Conservation (phyloP, 2,329 filamentous ascomycete genomes). For the Pyrenophora teres region DNA sequence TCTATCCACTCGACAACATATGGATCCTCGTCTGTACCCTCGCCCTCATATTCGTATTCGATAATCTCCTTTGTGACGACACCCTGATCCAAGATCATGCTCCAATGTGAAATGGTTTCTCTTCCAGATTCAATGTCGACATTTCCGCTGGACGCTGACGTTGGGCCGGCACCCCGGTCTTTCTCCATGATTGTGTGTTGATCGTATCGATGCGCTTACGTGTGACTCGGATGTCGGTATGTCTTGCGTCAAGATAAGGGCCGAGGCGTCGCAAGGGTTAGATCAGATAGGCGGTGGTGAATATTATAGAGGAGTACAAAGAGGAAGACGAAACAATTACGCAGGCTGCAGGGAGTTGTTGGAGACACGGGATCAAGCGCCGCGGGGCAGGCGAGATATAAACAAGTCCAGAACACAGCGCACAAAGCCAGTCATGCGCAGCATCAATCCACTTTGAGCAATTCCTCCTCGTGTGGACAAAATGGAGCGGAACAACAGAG, state of each 20-base stretch:
- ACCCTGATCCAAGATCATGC: slow-evolving; percentile 46
- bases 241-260: neutral
- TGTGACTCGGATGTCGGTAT: neutral
- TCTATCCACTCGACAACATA: slow-evolving; percentile 55
- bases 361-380: slow-evolving; percentile 1
- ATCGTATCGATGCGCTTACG: neutral
- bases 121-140: slow-evolving; percentile 42
- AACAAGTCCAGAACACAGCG: neutral
- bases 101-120: slow-evolving; percentile 43
- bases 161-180: slow-evolving; percentile 13
- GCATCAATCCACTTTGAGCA: no score
- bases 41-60: slow-evolving; percentile 50
- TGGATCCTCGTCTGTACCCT: slow-evolving; percentile 52
- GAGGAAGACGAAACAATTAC: slow-evolving; percentile 1
- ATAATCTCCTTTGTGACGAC: slow-evolving; percentile 44
- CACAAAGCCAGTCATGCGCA: neutral
- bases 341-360: slow-evolving; percentile 1
- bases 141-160: slow-evolving; percentile 11
- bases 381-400: slow-evolving; percentile 22
- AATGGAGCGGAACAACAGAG: slow-evolving; percentile 5
- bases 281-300: neutral
- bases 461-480: neutral
- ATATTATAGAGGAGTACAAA: slow-evolving; percentile 8
- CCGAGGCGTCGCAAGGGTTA: no score
- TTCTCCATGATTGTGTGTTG: slow-evolving; percentile 21